Evolutionary conservation across 139 green algal genomes (phyloP).

Genomic region (Ettlia oleoabundans): DNA sequence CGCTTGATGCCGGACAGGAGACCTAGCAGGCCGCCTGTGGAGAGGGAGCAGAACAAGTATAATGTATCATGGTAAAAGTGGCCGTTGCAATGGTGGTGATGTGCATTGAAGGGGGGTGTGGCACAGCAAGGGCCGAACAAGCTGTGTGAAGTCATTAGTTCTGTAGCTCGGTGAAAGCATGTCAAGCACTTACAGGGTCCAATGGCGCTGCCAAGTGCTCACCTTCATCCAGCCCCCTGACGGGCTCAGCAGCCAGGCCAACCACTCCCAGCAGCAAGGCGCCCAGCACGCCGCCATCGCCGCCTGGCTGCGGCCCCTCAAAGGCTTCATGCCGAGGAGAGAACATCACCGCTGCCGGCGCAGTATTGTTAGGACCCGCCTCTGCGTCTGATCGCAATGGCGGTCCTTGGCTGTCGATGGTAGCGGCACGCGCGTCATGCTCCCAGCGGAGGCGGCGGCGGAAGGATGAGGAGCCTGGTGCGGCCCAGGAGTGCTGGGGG

Average conservation of each 20-base stretch:
- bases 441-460: slow-evolving; percentile 27
- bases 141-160: background rate
- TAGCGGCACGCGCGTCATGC: background rate
- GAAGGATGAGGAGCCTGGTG: background rate
- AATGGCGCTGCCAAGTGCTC: background rate
- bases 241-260: slow-evolving; percentile 41
- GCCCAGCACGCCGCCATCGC: slow-evolving; percentile 35
- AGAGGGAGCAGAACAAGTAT: background rate
- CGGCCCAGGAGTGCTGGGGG: background rate
- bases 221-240: slow-evolving; percentile 41
- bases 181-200: background rate
- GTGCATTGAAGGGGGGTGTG: background rate
- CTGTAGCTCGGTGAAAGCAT: background rate
- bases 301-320: slow-evolving; percentile 5
- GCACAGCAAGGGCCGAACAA: background rate
- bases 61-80: background rate
- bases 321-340: background rate
- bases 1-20: slow-evolving; percentile 38
- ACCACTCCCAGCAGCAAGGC: slow-evolving; percentile 42
- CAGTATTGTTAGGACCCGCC: too few species aligned
- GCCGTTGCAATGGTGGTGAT: background rate
- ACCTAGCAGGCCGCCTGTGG: slow-evolving; percentile 38
- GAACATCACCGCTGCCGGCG: slow-evolving; percentile 2
- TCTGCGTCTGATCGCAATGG: background rate
- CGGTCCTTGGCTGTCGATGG: background rate